phyloP scores from a whole-genome alignment of 345 rosid species.

The Tarenaya hassleriana region DNA sequence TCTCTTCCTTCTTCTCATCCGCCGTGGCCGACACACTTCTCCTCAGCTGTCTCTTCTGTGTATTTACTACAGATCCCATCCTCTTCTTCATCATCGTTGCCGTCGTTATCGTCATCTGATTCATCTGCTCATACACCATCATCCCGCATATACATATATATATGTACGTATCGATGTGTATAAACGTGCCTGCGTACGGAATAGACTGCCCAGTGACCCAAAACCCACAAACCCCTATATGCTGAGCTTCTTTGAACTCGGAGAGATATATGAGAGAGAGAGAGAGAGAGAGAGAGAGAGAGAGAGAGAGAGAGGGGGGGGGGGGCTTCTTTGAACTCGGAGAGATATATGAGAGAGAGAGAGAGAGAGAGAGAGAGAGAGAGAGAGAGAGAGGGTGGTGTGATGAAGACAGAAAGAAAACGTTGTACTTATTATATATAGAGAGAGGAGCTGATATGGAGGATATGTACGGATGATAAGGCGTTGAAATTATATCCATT shows the following conservation, averaged over 20 bases:
- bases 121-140: slow-evolving; percentile 32
- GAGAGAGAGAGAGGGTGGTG: neutral
- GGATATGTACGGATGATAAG: slow-evolving; percentile 33
- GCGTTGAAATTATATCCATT: slow-evolving; percentile 13
- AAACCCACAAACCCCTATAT: no score
- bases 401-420: slow-evolving; percentile 1
- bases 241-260: no score
- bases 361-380: neutral
- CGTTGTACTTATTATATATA: slow-evolving; percentile 13
- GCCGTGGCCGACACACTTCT: slow-evolving; percentile 17
- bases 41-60: slow-evolving; percentile 20
- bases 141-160: slow-evolving; percentile 21
- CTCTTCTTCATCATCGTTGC: slow-evolving; percentile 23
- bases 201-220: no score
- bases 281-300: neutral
- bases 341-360: no score
- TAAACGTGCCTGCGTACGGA: neutral
- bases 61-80: slow-evolving; percentile 7
- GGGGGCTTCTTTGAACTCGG: no score
- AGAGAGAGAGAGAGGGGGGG: neutral
- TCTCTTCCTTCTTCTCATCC: slow-evolving; percentile 33
- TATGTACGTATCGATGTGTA: slow-evolving; percentile 13
- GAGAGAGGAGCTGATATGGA: slow-evolving; percentile 6
- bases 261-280: neutral
- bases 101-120: slow-evolving; percentile 28